Percentiles rank a stretch among this genome's conserved stretches.
Conservation (phyloP, 2,329 filamentous ascomycete genomes). For the Ceratocystis smalleyi region DNA sequence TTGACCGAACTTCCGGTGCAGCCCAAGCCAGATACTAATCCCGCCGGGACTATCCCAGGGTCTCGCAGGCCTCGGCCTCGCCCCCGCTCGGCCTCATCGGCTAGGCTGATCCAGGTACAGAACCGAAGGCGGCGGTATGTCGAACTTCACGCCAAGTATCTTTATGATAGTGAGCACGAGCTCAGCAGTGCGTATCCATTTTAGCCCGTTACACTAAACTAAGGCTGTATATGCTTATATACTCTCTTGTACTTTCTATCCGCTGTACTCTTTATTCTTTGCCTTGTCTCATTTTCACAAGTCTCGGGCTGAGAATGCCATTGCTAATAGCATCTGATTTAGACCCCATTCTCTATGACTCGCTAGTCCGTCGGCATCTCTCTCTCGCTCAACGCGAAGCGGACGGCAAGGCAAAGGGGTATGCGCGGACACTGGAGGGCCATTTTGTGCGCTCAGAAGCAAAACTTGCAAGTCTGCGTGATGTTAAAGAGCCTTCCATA, state of each 20-base stretch:
- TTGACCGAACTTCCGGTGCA: background rate
- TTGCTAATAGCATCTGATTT: background rate
- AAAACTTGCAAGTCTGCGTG: slow-evolving; percentile 38
- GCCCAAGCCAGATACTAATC: background rate
- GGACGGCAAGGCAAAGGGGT: slow-evolving; percentile 60
- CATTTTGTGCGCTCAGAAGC: slow-evolving; percentile 64
- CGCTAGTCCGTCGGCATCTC: slow-evolving; percentile 62
- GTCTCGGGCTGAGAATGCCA: too few species aligned
- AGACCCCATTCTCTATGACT: slow-evolving; percentile 73
- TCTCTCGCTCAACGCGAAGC: slow-evolving; percentile 55
- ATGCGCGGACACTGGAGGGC: slow-evolving; percentile 62
- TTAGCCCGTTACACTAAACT: background rate
- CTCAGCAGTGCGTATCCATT: slow-evolving; percentile 30
- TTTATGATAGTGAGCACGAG: slow-evolving; percentile 40
- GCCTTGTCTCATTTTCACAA: background rate
- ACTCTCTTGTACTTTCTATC: background rate
- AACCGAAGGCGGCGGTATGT: slow-evolving; percentile 69
- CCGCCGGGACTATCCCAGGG: background rate
- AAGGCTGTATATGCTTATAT: background rate
- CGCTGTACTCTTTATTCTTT: background rate
- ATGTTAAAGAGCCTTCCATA: background rate
- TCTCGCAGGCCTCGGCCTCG: background rate
- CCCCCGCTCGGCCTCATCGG: slow-evolving; percentile 28
- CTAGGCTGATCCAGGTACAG: slow-evolving; percentile 42
- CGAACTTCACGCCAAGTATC: slow-evolving; percentile 56